A percentile compares a stretch with the other conserved stretches of the same genome.
phyloP scores from a whole-genome alignment of 495 filamentous ascomycete genomes.

The Trichodelitschia bisporula region DNA sequence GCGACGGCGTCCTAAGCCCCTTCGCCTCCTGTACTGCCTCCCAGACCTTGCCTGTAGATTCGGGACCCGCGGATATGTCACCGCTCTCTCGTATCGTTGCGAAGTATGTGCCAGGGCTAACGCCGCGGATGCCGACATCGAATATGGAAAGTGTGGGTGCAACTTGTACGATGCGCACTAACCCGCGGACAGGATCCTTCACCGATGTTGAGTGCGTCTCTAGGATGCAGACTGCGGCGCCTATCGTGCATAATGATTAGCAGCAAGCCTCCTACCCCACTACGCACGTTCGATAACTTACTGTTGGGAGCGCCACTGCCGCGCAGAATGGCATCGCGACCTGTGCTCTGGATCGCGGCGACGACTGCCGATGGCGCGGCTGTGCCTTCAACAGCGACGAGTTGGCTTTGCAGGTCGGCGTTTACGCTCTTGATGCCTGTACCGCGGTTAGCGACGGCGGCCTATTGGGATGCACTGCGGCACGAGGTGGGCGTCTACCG shows the following conservation, averaged over 20 bases:
- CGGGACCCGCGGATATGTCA: conserved; percentile 63
- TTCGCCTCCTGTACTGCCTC: conserved; percentile 15
- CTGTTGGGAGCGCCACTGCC: conserved; percentile 69
- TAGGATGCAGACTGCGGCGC: conserved; percentile 85
- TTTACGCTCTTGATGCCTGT: conserved; percentile 40
- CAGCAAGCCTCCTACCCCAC: too few relatives aligned
- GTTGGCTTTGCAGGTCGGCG: conserved; percentile 36
- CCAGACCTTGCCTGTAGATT: conserved; percentile 70
- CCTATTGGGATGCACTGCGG: neutral
- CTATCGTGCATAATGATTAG: too few relatives aligned
- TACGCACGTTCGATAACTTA: conserved; percentile 23
- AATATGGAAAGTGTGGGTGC: conserved; percentile 41
- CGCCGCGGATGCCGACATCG: conserved; percentile 67
- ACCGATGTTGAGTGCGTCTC: conserved; percentile 48
- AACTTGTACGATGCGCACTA: conserved; percentile 20
- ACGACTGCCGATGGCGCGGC: conserved; percentile 78
- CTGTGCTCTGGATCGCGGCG: conserved; percentile 64
- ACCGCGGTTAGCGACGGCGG: conserved; percentile 2
- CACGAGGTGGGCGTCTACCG: conserved; percentile 19
- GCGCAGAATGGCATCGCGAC: conserved; percentile 80
- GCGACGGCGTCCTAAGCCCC: conserved; percentile 20
- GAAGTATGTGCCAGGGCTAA: conserved; percentile 57
- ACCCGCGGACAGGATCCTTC: conserved; percentile 15
- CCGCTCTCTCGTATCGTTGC: conserved; percentile 70
- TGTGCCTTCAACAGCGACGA: conserved; percentile 45